Evolutionary conservation across 2,329 filamentous ascomycete species (phyloP).

Genomic region (Cercospora sp.): DNA sequence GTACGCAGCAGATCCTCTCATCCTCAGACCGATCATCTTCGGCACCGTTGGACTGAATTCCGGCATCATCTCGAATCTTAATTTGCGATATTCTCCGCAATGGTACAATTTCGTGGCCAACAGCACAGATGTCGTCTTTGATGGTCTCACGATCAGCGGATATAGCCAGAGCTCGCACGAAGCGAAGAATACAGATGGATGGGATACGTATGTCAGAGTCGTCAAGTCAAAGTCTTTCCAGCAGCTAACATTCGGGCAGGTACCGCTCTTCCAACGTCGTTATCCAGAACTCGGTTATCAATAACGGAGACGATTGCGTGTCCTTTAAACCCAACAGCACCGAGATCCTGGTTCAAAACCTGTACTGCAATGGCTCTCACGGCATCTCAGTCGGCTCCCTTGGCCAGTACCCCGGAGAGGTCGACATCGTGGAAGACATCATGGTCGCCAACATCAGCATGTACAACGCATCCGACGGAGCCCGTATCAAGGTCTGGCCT

Average conservation of each 20-base stretch:
- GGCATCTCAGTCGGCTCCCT: constrained; percentile 72
- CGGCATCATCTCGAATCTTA: constrained; percentile 60
- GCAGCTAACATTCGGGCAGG: constrained; percentile 33
- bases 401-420: constrained; percentile 64
- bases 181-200: constrained; percentile 61
- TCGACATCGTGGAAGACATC: constrained; percentile 69
- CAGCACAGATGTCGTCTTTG: constrained; percentile 63
- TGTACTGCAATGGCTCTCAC: constrained; percentile 69
- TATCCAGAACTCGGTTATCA: constrained; percentile 65
- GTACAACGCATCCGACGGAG: constrained; percentile 58
- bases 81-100: constrained; percentile 61
- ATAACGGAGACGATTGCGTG: constrained; percentile 70
- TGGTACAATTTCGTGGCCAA: constrained; percentile 69
- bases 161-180: constrained; percentile 54
- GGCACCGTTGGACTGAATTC: constrained; percentile 59
- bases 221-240: constrained; percentile 49
- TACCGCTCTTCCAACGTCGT: constrained; percentile 63
- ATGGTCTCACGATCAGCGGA: constrained; percentile 62
- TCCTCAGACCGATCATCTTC: constrained; percentile 61
- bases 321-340: constrained; percentile 75
- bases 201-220: constrained; percentile 37
- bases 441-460: constrained; percentile 48
- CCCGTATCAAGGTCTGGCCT: constrained; percentile 75
- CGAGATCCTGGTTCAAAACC: constrained; percentile 66
- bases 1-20: constrained; percentile 58